Percentiles rank a stretch among this genome's conserved stretches.
Conservation (phyloP, 805 yeast genomes). For the Candida jianshihensis region DNA sequence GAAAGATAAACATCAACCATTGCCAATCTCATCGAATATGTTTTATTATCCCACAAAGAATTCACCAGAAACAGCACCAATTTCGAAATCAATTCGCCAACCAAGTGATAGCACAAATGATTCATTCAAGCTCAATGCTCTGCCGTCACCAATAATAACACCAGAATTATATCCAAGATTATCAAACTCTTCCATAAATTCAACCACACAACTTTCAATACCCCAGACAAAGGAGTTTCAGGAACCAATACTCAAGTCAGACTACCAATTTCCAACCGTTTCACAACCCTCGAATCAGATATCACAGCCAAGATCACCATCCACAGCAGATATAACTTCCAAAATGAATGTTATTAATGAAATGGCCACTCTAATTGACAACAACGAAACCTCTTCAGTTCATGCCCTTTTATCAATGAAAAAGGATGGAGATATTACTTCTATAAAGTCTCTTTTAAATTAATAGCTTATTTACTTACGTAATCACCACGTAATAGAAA, state of each 20-base stretch:
- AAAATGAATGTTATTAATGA: slow-evolving; percentile 7
- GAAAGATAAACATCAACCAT: not conserved
- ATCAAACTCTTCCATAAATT: not conserved
- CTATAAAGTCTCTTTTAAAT: slow-evolving; percentile 19
- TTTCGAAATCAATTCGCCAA: too few species aligned
- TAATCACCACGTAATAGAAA: not conserved
- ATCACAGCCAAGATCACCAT: not conserved
- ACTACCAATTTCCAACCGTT: slow-evolving; percentile 18
- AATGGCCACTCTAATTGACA: not conserved
- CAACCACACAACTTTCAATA: slow-evolving; percentile 3
- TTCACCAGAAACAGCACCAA: too few species aligned
- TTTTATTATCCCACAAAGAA: slow-evolving; percentile 3
- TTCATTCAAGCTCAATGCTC: slow-evolving; percentile 7
- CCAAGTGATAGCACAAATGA: too few species aligned
- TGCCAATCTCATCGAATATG: not conserved
- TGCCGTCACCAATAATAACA: slow-evolving; percentile 22
- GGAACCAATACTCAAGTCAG: slow-evolving; percentile 6
- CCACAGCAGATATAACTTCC: not conserved
- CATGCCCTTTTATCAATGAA: slow-evolving; percentile 17
- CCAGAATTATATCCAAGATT: slow-evolving; percentile 19
- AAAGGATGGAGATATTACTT: slow-evolving; percentile 14
- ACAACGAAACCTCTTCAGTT: slow-evolving; percentile 10
- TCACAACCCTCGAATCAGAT: too few species aligned
- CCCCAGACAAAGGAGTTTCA: not conserved
- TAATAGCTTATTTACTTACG: slow-evolving; percentile 1